These are phyloP conservation scores for Thoreauomyces humboldtii DNA, from an alignment of 192 early-diverging fungal species.

Conservation along the genomic window DNA sequence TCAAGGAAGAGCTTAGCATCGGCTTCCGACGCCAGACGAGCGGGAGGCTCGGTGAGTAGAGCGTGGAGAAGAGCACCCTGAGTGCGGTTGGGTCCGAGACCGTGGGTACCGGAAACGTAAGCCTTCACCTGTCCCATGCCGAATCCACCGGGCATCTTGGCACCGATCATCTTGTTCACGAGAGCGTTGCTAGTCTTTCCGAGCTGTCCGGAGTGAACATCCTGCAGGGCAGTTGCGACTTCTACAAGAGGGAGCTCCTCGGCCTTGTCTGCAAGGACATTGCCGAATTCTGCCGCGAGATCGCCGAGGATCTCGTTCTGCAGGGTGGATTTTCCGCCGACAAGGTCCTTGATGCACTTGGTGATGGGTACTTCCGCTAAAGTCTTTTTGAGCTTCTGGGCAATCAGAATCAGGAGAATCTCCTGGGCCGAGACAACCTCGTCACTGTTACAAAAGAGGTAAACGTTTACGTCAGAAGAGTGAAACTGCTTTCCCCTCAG, in stretches of 20 bases:
- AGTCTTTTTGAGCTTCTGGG: slow-evolving; percentile 87
- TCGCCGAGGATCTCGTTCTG: slow-evolving; percentile 97
- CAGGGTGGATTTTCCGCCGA: slow-evolving; percentile 92
- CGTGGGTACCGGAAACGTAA: slow-evolving; percentile 67
- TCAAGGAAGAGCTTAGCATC: slow-evolving; percentile 82
- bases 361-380: slow-evolving; percentile 66
- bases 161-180: slow-evolving; percentile 73
- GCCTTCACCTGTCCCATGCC: slow-evolving; percentile 73
- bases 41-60: slow-evolving; percentile 76
- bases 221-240: slow-evolving; percentile 65
- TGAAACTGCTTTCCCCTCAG: no score
- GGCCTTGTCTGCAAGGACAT: slow-evolving; percentile 79
- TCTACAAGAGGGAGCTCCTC: slow-evolving; percentile 87
- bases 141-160: slow-evolving; percentile 94
- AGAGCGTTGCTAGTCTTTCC: slow-evolving; percentile 79
- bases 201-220: slow-evolving; percentile 63
- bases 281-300: slow-evolving; percentile 86
- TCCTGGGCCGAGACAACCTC: slow-evolving; percentile 80
- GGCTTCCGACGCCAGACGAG: slow-evolving; percentile 69
- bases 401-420: slow-evolving; percentile 77
- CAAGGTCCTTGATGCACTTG: slow-evolving; percentile 91
- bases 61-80: slow-evolving; percentile 75
- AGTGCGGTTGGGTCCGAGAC: slow-evolving; percentile 72
- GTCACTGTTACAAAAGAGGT: slow-evolving; percentile 43
- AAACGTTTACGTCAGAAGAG: no score